A percentile compares a stretch with the other conserved stretches of the same genome.
phyloP scores from a whole-genome alignment of 2,329 filamentous ascomycete genomes.

The Plectosphaerella plurivora region DNA sequence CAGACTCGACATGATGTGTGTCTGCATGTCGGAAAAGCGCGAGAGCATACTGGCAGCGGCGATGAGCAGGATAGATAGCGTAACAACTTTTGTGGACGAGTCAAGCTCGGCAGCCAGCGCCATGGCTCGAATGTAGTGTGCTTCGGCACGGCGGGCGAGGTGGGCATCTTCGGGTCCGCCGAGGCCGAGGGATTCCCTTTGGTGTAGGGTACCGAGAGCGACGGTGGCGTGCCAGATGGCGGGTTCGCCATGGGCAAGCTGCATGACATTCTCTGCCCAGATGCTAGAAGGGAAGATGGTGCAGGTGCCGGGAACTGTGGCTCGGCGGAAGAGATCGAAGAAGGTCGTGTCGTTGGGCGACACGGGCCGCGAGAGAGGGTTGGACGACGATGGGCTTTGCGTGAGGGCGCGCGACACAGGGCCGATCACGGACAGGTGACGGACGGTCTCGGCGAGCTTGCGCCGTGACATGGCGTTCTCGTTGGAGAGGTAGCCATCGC shows the following conservation, averaged over 20 bases:
- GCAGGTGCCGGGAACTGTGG: constrained; percentile 21
- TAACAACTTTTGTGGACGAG: constrained; percentile 19
- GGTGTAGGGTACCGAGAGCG: constrained; percentile 28
- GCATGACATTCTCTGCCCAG: constrained; percentile 24
- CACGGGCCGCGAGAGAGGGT: constrained; percentile 1
- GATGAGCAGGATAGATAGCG: constrained; percentile 24
- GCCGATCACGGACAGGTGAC: constrained; percentile 20
- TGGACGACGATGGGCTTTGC: neutral
- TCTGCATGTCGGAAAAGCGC: constrained; percentile 22
- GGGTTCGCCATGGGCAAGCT: constrained; percentile 27
- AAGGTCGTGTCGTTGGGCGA: constrained; percentile 7
- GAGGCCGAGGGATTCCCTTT: constrained; percentile 10
- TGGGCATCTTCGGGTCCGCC: neutral
- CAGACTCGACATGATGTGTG: constrained; percentile 25
- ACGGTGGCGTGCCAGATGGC: constrained; percentile 29
- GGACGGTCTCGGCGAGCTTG: constrained; percentile 22
- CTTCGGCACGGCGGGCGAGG: constrained; percentile 13
- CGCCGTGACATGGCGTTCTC: constrained; percentile 22
- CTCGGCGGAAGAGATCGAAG: constrained; percentile 30
- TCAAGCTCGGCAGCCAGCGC: constrained; percentile 19
- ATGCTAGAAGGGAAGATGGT: constrained; percentile 23
- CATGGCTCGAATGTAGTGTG: constrained; percentile 22
- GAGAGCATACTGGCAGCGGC: constrained; percentile 26
- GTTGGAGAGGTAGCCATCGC: constrained; percentile 14
- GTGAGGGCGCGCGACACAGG: constrained; percentile 19